Evolutionary conservation across 2,329 filamentous ascomycete species (phyloP).

Genomic region (Byssochlamys sp.): DNA sequence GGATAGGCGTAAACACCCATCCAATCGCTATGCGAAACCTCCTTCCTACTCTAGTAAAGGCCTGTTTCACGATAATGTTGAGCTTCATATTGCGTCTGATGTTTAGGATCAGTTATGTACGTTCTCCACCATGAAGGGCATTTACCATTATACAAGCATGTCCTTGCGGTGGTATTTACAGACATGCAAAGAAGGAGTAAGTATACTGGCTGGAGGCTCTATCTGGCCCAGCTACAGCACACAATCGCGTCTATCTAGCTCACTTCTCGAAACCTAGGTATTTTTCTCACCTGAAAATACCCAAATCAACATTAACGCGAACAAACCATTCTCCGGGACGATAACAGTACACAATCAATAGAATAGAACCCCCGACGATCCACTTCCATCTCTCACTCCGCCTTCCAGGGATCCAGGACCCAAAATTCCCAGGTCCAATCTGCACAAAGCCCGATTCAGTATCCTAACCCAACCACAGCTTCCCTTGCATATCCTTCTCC

Average conservation of each 20-base stretch:
- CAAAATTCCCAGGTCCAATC: background rate
- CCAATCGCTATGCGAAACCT: background rate
- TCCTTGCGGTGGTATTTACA: background rate
- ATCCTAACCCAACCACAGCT: background rate
- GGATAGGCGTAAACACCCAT: background rate
- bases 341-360: background rate
- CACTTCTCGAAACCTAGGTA: too few species aligned
- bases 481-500: background rate
- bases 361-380: background rate
- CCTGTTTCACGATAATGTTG: background rate
- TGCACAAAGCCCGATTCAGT: background rate
- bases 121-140: background rate
- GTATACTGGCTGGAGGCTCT: background rate
- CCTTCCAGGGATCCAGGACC: background rate
- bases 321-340: background rate
- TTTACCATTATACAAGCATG: background rate
- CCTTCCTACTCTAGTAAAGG: background rate
- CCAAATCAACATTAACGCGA: background rate
- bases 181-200: background rate
- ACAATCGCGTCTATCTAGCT: background rate
- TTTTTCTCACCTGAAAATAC: background rate
- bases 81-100: background rate
- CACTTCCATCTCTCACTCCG: background rate
- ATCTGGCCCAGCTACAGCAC: background rate
- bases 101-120: background rate